Percentiles rank a stretch among this genome's conserved stretches.
phyloP scores from a whole-genome alignment of 1,284 basidiomycete species.

The Afroboletus lepidellus region DNA sequence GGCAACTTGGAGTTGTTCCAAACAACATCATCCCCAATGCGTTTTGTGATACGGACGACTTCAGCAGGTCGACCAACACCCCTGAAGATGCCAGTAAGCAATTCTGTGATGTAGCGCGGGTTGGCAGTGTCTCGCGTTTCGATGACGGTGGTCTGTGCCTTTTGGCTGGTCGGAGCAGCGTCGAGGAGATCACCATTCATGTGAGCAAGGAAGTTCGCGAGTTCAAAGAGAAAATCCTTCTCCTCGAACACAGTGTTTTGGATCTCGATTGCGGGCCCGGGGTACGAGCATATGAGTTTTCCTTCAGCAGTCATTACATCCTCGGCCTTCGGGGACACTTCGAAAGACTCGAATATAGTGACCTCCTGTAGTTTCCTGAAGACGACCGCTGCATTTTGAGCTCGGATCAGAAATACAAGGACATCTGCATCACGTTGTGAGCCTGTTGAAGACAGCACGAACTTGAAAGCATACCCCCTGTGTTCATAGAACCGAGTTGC shows the following conservation, averaged over 20 bases:
- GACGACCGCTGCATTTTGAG: conserved; percentile 38
- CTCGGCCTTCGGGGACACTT: conserved; percentile 3
- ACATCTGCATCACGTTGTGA: conserved; percentile 17
- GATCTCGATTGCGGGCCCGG: conserved; percentile 32
- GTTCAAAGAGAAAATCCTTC: conserved; percentile 18
- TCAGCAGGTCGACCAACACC: not conserved
- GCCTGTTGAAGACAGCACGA: fast-evolving
- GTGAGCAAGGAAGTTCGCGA: conserved; percentile 2
- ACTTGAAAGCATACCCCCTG: conserved; percentile 15
- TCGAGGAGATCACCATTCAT: not conserved
- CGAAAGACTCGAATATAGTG: conserved; percentile 35
- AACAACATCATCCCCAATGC: not conserved
- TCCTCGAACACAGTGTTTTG: conserved; percentile 19
- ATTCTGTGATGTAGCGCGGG: conserved; percentile 1
- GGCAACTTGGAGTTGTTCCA: conserved; percentile 26
- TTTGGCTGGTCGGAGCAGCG: not conserved
- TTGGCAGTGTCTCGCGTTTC: not conserved
- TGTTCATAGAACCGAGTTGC: conserved; percentile 16
- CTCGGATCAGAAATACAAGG: conserved; percentile 30
- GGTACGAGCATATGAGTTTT: conserved; percentile 28
- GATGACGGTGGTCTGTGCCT: not conserved
- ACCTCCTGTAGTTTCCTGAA: conserved; percentile 22
- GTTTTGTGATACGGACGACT: not conserved
- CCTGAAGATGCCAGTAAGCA: conserved; percentile 34
- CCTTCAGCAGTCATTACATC: conserved; percentile 3